phyloP scores from a whole-genome alignment of 768 basidiomycete species.

The Lactarius akahatsu region DNA sequence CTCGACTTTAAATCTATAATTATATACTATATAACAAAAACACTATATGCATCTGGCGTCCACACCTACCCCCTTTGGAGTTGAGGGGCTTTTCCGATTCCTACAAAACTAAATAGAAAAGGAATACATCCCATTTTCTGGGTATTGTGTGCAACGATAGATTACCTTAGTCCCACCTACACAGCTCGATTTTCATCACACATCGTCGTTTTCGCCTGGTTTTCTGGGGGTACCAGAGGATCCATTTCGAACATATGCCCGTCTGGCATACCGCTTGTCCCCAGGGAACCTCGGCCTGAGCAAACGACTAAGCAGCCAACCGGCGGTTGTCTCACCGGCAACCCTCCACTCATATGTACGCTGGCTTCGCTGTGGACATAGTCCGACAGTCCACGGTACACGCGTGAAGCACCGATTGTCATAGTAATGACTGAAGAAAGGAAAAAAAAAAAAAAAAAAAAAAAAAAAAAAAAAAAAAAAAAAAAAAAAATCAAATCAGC shows the following conservation, averaged over 20 bases:
- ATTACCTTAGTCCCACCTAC: too few relatives aligned
- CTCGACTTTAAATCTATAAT: too few relatives aligned
- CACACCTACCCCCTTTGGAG: too few relatives aligned
- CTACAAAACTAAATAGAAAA: too few relatives aligned
- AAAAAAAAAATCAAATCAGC: too few relatives aligned
- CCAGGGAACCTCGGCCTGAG: background rate
- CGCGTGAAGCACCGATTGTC: constrained; percentile 9
- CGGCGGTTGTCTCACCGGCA: background rate
- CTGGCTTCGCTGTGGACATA: background rate
- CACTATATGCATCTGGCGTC: too few relatives aligned
- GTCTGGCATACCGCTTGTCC: background rate
- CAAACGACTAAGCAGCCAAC: rapidly evolving
- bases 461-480: too few relatives aligned
- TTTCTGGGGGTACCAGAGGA: background rate
- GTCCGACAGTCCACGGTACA: constrained; percentile 5
- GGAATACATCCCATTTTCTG: background rate
- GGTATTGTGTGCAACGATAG: too few relatives aligned
- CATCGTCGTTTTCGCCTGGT: background rate
- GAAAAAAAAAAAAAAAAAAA: too few relatives aligned
- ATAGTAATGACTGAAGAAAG: constrained; percentile 2
- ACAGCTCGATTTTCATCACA: too few relatives aligned
- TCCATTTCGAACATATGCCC: background rate
- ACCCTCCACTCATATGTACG: background rate
- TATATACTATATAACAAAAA: too few relatives aligned
- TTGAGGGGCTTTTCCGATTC: too few relatives aligned